phyloP scores from a whole-genome alignment of 176 grass and related monocot species.

The Leersia perrieri region DNA sequence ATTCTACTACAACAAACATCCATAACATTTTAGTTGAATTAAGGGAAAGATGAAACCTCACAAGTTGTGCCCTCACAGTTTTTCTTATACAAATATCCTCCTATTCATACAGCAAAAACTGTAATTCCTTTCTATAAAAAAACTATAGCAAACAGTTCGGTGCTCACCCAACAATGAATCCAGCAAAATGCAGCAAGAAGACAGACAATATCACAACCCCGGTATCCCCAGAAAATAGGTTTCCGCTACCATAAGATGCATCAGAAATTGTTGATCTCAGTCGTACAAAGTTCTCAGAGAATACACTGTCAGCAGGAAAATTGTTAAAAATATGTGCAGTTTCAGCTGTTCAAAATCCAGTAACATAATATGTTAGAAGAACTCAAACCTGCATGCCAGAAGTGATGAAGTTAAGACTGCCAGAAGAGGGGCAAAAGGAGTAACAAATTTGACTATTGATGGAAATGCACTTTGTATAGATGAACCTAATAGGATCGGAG shows the following conservation, averaged over 20 bases:
- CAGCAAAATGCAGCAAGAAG: slow-evolving; percentile 63
- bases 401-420: slow-evolving; percentile 74
- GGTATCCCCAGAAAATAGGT: slow-evolving; percentile 39
- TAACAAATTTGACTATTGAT: slow-evolving; percentile 49
- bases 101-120: background rate
- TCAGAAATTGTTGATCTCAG: slow-evolving; percentile 48
- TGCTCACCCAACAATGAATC: slow-evolving; percentile 70
- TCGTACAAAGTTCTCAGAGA: slow-evolving; percentile 76
- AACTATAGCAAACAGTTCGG: background rate
- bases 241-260: slow-evolving; percentile 36
- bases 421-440: slow-evolving; percentile 68
- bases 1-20: background rate
- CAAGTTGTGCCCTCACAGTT: background rate
- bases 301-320: slow-evolving; percentile 48
- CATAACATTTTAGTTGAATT: background rate
- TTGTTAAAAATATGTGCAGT: background rate
- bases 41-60: background rate
- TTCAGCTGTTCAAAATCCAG: slow-evolving; percentile 10
- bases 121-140: background rate
- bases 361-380: background rate
- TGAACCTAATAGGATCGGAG: slow-evolving; percentile 71
- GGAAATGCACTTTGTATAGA: slow-evolving; percentile 75
- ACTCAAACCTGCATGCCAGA: slow-evolving; percentile 65
- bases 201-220: slow-evolving; percentile 53
- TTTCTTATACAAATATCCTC: background rate